A percentile compares a stretch with the other conserved stretches of the same genome.
Evolutionary conservation across 768 basidiomycete genomes (phyloP).

Genomic region (Clitopilus hobsonii): DNA sequence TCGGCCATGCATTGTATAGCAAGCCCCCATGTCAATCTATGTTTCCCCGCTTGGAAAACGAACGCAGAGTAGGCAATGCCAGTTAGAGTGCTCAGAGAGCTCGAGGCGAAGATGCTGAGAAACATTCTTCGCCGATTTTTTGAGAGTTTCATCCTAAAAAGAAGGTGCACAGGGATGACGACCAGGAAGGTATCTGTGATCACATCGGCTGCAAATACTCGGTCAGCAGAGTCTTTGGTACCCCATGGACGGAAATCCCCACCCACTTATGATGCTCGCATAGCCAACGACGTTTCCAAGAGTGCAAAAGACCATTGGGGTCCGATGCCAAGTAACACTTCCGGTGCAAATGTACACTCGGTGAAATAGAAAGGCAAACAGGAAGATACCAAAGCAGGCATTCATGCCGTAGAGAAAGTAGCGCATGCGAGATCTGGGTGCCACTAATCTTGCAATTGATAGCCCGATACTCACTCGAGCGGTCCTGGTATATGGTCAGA

Average conservation of each 20-base stretch:
- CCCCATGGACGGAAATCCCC: neutral
- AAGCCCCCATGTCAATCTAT: neutral
- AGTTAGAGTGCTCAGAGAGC: conserved; percentile 12
- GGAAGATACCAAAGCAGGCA: conserved; percentile 3
- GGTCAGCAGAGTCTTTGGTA: neutral
- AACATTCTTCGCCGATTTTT: conserved; percentile 14
- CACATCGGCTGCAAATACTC: conserved; percentile 11
- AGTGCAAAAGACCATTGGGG: neutral
- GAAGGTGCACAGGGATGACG: conserved; percentile 16
- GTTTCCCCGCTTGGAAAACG: conserved; percentile 9
- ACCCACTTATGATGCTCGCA: conserved; percentile 7
- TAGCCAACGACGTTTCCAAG: conserved; percentile 3
- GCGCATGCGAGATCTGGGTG: conserved; percentile 2
- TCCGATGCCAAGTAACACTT: neutral
- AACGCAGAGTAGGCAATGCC: conserved; percentile 14
- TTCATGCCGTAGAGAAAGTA: neutral
- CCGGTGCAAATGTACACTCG: conserved; percentile 8
- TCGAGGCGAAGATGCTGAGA: conserved; percentile 17
- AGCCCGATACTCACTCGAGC: conserved; percentile 14
- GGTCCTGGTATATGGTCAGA: conserved; percentile 4
- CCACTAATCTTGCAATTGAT: conserved; percentile 10
- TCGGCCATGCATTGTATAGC: conserved; percentile 6
- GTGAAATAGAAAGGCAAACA: conserved; percentile 8
- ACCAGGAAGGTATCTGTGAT: conserved; percentile 19
- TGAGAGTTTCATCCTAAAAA: conserved; percentile 16